Percentiles rank a stretch among this genome's conserved stretches.
Conservation (phyloP, 2,329 filamentous ascomycete genomes). For the Penicillium paneum region DNA sequence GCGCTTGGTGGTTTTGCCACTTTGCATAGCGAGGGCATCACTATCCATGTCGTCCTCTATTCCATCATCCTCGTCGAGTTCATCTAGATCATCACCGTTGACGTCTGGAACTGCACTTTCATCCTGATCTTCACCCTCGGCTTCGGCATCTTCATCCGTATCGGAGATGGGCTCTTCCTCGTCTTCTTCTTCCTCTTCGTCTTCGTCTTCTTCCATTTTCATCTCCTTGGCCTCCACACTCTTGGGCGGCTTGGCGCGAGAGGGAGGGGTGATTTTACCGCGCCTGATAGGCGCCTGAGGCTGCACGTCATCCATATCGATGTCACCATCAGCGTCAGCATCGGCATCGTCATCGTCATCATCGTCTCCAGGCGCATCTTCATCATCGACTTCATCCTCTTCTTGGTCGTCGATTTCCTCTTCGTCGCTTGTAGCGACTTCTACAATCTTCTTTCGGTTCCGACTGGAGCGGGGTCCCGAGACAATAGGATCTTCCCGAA, state of each 20-base stretch:
- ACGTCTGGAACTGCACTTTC: constrained; percentile 44
- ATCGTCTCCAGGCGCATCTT: constrained; percentile 35
- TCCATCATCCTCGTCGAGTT: constrained; percentile 43
- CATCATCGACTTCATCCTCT: constrained; percentile 41
- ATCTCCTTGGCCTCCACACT: constrained; percentile 49
- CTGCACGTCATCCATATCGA: constrained; percentile 48
- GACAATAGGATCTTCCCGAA: constrained; percentile 46
- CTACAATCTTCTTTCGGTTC: constrained; percentile 44
- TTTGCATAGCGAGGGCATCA: constrained; percentile 50
- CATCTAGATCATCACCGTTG: constrained; percentile 37
- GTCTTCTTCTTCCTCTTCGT: constrained; percentile 39
- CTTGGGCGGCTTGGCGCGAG: constrained; percentile 38
- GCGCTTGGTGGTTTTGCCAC: constrained; percentile 65
- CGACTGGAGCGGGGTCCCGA: constrained; percentile 47
- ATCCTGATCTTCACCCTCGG: constrained; percentile 50
- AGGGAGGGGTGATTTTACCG: constrained; percentile 37
- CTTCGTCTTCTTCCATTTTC: constrained; percentile 37
- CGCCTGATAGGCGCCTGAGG: constrained; percentile 40
- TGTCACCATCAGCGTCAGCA: constrained; percentile 33
- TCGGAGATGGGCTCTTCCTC: constrained; percentile 51
- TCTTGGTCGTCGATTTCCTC: constrained; percentile 49
- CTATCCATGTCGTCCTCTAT: constrained; percentile 45
- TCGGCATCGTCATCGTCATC: constrained; percentile 41
- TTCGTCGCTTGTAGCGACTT: constrained; percentile 48
- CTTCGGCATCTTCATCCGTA: constrained; percentile 46